Evolutionary conservation across 2,329 filamentous ascomycete species (phyloP).

Genomic region (Exophiala spinifera): DNA sequence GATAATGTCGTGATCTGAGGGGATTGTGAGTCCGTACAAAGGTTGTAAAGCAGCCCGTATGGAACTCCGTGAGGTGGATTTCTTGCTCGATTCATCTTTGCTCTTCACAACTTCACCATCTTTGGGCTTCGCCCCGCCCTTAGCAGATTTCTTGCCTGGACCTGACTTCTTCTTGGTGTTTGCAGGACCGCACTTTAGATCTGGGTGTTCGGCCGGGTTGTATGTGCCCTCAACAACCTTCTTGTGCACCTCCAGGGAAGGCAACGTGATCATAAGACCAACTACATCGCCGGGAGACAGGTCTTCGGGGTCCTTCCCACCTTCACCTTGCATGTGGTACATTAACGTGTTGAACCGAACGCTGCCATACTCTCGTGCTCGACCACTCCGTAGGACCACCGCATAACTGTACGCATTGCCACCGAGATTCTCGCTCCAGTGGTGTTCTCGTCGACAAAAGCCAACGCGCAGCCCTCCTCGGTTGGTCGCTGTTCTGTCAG

Average conservation of each 20-base stretch:
- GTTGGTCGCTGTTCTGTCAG: constrained; percentile 25
- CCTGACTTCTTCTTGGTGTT: constrained; percentile 26
- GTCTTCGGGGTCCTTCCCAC: constrained; percentile 77
- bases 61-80: constrained; percentile 13
- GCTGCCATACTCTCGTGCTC: constrained; percentile 46
- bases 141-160: constrained; percentile 22
- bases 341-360: constrained; percentile 93
- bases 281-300: constrained; percentile 90
- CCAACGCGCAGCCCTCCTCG: constrained; percentile 49
- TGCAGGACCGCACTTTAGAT: constrained; percentile 29
- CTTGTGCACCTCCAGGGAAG: constrained; percentile 77
- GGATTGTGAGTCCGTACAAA: constrained; percentile 7
- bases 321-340: constrained; percentile 88
- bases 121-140: constrained; percentile 23
- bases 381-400: constrained; percentile 23
- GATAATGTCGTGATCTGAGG: constrained; percentile 64
- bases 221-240: constrained; percentile 85
- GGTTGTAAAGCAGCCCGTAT: constrained; percentile 17
- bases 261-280: constrained; percentile 86
- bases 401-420: constrained; percentile 30
- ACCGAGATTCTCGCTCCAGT: constrained; percentile 29
- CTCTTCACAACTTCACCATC: constrained; percentile 18
- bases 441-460: constrained; percentile 43
- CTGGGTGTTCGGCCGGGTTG: constrained; percentile 69
- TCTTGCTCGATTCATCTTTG: constrained; percentile 18